phyloP scores from a whole-genome alignment of 73 alveolate genomes.

The Breviolum minutum region DNA sequence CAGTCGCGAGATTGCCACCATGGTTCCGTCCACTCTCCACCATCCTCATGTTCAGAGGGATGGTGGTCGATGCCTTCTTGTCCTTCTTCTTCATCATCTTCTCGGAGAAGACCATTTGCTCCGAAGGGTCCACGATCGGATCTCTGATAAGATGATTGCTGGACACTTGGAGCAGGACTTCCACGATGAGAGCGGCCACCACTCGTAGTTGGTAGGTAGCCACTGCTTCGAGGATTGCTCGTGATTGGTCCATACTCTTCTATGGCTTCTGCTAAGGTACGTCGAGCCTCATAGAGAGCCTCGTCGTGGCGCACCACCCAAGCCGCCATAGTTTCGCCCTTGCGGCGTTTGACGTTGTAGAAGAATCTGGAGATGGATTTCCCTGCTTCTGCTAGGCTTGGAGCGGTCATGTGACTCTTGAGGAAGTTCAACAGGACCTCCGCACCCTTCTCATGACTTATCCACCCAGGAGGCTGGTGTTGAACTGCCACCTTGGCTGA shows the following conservation, averaged over 20 bases:
- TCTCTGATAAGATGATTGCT: not conserved
- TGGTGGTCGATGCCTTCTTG: not conserved
- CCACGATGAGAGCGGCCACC: not conserved
- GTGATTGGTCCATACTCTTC: not conserved
- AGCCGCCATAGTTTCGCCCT: constrained; percentile 1
- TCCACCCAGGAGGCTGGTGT: constrained; percentile 43
- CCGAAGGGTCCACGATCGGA: not conserved
- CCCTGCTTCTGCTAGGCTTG: not conserved
- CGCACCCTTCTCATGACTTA: constrained; percentile 28
- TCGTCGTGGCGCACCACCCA: constrained; percentile 41
- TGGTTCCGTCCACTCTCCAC: not conserved
- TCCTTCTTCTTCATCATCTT: not conserved
- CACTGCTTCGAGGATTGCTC: not conserved
- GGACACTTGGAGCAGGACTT: not conserved
- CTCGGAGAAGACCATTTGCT: not conserved
- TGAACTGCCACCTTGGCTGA: not conserved
- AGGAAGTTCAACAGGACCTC: not conserved
- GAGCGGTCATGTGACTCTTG: not conserved
- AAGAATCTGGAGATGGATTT: constrained; percentile 2
- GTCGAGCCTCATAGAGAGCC: not conserved
- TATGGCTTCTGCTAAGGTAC: constrained; percentile 31
- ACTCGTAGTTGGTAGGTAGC: too few relatives aligned
- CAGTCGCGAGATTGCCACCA: not conserved
- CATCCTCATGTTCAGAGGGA: too few relatives aligned
- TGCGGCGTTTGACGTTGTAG: not conserved